Conservation (phyloP, 2,329 filamentous ascomycete genomes). For the Fusarium torreyae region DNA sequence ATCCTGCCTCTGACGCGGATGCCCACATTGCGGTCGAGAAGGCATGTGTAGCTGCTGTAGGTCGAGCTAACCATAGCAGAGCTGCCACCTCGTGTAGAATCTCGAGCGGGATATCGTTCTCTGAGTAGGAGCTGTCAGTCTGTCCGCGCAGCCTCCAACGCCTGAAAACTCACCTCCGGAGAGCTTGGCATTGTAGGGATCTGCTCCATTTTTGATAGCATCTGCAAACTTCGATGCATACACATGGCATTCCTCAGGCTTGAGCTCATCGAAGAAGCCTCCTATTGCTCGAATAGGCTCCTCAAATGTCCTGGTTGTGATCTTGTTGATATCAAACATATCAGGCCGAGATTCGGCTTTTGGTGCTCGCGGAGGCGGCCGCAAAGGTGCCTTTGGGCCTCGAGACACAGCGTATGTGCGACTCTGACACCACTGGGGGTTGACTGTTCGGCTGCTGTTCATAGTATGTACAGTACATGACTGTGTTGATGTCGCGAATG, state of each 20-base stretch:
- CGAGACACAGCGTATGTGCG: slow-evolving; percentile 40
- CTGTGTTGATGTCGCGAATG: slow-evolving; percentile 1
- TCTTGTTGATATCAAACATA: slow-evolving; percentile 42
- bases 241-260: slow-evolving; percentile 47
- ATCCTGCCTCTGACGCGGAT: slow-evolving; percentile 52
- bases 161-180: slow-evolving; percentile 42
- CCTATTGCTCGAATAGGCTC: slow-evolving; percentile 30
- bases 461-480: slow-evolving; percentile 1
- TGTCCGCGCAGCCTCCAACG: not conserved
- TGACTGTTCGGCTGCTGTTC: slow-evolving; percentile 1
- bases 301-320: slow-evolving; percentile 46
- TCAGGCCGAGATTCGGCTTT: slow-evolving; percentile 17
- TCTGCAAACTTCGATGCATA: slow-evolving; percentile 42
- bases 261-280: slow-evolving; percentile 36
- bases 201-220: slow-evolving; percentile 41
- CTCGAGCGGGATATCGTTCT: slow-evolving; percentile 36
- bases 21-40: slow-evolving; percentile 51
- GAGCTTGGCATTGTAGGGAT: slow-evolving; percentile 42
- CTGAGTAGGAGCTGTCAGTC: slow-evolving; percentile 32
- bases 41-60: slow-evolving; percentile 11
- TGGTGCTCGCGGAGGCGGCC: slow-evolving; percentile 32
- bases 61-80: slow-evolving; percentile 43
- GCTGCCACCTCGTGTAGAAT: slow-evolving; percentile 51
- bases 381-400: slow-evolving; percentile 17
- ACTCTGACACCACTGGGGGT: slow-evolving; percentile 17